These are phyloP conservation scores for Yarrowia porcina DNA, from an alignment of 805 yeast genomes.

Conservation along the genomic window DNA sequence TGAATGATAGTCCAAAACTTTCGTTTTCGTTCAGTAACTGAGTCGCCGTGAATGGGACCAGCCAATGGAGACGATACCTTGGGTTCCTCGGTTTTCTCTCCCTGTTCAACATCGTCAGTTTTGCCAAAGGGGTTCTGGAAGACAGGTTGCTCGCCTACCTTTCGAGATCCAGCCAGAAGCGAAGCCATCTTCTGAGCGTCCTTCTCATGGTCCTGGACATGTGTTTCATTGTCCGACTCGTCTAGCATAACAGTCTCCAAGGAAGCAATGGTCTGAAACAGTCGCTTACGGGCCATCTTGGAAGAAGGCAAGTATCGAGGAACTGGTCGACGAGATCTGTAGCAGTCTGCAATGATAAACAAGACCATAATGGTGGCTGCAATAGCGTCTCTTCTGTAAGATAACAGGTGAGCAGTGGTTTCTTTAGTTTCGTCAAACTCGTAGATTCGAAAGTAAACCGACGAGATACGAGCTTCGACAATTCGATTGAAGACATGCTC, in stretches of 20 bases:
- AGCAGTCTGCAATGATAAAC: constrained; percentile 46
- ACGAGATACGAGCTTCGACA: constrained; percentile 51
- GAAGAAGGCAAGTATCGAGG: constrained; percentile 49
- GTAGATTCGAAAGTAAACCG: constrained; percentile 47
- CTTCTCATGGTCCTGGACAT: not conserved
- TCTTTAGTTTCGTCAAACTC: constrained; percentile 43
- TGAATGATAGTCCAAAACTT: constrained; percentile 49
- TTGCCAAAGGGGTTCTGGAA: constrained; percentile 8
- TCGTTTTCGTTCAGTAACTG: constrained; percentile 27
- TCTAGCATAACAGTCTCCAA: constrained; percentile 33
- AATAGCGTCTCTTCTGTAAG: constrained; percentile 49
- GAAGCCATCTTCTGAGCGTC: constrained; percentile 6
- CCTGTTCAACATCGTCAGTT: not conserved
- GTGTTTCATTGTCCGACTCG: not conserved
- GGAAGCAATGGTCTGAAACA: constrained; percentile 43
- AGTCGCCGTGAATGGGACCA: not conserved
- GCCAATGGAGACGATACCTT: not conserved
- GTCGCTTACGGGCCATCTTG: constrained; percentile 43
- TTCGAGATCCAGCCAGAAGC: constrained; percentile 19
- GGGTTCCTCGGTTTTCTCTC: not conserved
- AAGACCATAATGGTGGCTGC: constrained; percentile 46
- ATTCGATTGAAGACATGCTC: constrained; percentile 44
- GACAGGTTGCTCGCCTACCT: constrained; percentile 12
- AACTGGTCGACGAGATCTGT: constrained; percentile 39
- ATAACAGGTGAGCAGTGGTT: constrained; percentile 42